A percentile compares a stretch with the other conserved stretches of the same genome.
phyloP scores from a whole-genome alignment of 2,329 filamentous ascomycete species.

The Sporothrix sp. region DNA sequence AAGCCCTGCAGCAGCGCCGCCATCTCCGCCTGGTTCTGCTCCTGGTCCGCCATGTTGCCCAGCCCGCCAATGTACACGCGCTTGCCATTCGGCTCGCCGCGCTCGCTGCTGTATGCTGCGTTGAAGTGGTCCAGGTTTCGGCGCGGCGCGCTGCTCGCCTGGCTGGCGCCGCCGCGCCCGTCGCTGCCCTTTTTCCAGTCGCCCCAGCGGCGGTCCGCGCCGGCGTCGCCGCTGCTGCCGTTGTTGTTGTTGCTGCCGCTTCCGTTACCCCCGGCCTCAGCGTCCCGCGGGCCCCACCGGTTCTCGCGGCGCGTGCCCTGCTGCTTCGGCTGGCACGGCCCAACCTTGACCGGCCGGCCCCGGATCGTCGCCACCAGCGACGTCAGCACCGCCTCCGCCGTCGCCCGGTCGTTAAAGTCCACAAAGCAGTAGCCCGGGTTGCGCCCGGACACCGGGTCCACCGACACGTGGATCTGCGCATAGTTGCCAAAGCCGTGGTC shows the following conservation, averaged over 20 bases:
- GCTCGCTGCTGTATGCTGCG: constrained; percentile 8
- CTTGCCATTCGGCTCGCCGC: constrained; percentile 25
- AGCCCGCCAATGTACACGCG: constrained; percentile 44
- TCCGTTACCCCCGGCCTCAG: no score
- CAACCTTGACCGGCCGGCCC: constrained; percentile 52
- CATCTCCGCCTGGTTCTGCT: constrained; percentile 37
- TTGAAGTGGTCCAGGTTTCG: constrained; percentile 26
- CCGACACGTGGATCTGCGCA: constrained; percentile 55
- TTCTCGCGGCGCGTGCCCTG: constrained; percentile 12
- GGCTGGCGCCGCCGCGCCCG: neutral
- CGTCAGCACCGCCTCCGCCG: constrained; percentile 48
- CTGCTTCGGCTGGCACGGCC: constrained; percentile 51
- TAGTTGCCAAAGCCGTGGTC: constrained; percentile 27
- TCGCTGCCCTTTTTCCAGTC: constrained; percentile 28
- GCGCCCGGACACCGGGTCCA: constrained; percentile 56
- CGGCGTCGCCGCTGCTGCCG: constrained; percentile 10
- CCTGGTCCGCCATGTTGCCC: constrained; percentile 38
- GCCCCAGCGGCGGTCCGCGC: constrained; percentile 31
- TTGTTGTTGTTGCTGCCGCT: constrained; percentile 13
- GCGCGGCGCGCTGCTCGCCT: constrained; percentile 16
- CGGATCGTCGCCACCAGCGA: constrained; percentile 45
- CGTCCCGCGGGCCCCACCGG: constrained; percentile 11
- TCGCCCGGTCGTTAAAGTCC: constrained; percentile 48
- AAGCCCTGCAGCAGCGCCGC: constrained; percentile 37
- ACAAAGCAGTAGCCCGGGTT: constrained; percentile 71